A percentile compares a stretch with the other conserved stretches of the same genome.
Conservation (phyloP, 306 rosid genomes). For the Pterocarpus santalinus region DNA sequence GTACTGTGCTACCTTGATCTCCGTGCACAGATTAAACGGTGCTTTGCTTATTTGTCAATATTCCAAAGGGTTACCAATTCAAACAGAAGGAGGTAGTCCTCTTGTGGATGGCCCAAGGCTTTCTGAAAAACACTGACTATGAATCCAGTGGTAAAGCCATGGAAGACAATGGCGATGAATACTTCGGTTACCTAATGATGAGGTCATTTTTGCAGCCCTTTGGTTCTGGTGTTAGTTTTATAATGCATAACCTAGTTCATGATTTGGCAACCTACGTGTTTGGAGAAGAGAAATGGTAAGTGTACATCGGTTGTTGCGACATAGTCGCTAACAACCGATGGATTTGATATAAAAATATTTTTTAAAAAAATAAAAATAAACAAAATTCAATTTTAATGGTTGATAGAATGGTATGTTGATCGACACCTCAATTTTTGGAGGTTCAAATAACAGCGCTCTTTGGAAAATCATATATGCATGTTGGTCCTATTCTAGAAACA, state of each 20-base stretch:
- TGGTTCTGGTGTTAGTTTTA: constrained; percentile 39
- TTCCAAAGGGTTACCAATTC: constrained; percentile 42
- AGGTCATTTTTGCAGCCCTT: constrained; percentile 50
- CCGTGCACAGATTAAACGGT: constrained; percentile 40
- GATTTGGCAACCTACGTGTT: constrained; percentile 49
- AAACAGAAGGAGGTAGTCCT: constrained; percentile 21
- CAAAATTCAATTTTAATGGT: too few species aligned
- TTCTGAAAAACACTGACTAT: constrained; percentile 30
- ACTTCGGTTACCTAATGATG: constrained; percentile 44
- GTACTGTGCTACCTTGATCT: constrained; percentile 40
- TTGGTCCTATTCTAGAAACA: constrained; percentile 39
- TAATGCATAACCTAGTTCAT: constrained; percentile 52
- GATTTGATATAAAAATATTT: too few species aligned
- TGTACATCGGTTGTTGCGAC: too few species aligned
- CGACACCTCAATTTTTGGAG: constrained; percentile 34
- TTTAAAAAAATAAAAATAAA: too few species aligned
- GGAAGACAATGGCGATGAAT: constrained; percentile 53
- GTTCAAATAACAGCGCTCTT: too few species aligned
- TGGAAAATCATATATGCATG: constrained; percentile 28
- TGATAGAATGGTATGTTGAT: too few species aligned
- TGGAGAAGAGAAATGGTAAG: too few species aligned
- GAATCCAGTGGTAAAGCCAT: constrained; percentile 11
- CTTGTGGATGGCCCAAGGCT: constrained; percentile 58
- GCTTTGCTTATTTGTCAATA: constrained; percentile 43
- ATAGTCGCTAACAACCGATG: too few species aligned